A percentile compares a stretch with the other conserved stretches of the same genome.
These are phyloP conservation scores for Pascua guehoae DNA, from an alignment of 1,284 basidiomycete genomes.

Conservation along the genomic window DNA sequence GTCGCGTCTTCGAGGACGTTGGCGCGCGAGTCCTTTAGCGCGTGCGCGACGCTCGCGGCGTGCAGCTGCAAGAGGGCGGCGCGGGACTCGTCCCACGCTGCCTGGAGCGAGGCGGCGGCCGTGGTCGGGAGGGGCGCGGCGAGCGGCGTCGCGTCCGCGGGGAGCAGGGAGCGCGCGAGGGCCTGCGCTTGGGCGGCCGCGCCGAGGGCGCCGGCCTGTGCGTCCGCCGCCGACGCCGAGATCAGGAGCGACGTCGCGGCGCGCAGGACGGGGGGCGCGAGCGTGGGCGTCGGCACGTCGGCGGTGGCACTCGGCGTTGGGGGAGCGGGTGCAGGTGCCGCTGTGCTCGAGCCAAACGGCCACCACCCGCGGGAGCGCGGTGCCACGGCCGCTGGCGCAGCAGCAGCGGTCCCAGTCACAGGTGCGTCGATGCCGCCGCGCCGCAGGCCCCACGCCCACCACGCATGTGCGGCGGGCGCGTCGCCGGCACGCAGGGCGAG, in stretches of 20 bases:
- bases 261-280: conserved; percentile 58
- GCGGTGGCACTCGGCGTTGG: conserved; percentile 1
- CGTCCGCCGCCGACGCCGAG: conserved; percentile 65
- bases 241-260: conserved; percentile 63
- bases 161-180: conserved; percentile 77
- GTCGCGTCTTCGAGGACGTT: conserved; percentile 58
- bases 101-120: conserved; percentile 58
- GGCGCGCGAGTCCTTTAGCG: conserved; percentile 51
- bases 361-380: conserved; percentile 1
- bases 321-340: conserved; percentile 3
- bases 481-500: conserved; percentile 34
- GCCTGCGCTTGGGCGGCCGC: conserved; percentile 82
- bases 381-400: neutral
- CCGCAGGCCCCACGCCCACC: conserved; percentile 45
- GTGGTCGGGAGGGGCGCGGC: conserved; percentile 57
- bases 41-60: conserved; percentile 68
- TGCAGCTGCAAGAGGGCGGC: conserved; percentile 69
- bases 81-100: conserved; percentile 66
- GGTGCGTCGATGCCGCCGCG: conserved; percentile 18
- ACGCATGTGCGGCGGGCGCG: conserved; percentile 27
- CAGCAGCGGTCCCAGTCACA: too few relatives aligned
- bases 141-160: conserved; percentile 42
- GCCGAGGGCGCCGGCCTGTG: conserved; percentile 68
- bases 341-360: conserved; percentile 1
- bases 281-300: neutral